Conservation (phyloP, 106 monocot genomes). For the Allium fistulosum region DNA sequence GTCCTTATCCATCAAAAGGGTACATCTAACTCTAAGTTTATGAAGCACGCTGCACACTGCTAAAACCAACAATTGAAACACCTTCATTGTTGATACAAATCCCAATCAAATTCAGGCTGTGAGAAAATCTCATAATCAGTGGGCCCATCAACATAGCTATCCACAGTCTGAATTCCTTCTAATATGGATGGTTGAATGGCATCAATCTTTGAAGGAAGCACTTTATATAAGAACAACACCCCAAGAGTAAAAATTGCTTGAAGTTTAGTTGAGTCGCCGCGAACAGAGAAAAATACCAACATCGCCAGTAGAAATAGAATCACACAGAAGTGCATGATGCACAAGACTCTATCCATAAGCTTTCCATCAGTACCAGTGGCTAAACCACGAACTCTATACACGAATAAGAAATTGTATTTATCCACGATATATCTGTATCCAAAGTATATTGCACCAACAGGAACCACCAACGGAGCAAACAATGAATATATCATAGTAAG, state of each 20-base stretch:
- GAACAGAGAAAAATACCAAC: constrained; percentile 85
- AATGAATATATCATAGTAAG: constrained; percentile 95
- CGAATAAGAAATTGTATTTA: constrained; percentile 98
- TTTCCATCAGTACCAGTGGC: constrained; percentile 94
- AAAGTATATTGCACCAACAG: constrained; percentile 89
- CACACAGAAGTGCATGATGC: constrained; percentile 96
- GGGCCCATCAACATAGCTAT: constrained; percentile 89
- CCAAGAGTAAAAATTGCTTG: constrained; percentile 95
- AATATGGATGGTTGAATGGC: constrained; percentile 70
- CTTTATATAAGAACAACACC: constrained; percentile 67
- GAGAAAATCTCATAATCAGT: constrained; percentile 98
- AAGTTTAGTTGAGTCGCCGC: constrained; percentile 79
- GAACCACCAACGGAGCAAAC: constrained; percentile 91
- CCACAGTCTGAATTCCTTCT: constrained; percentile 83
- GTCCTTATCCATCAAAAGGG: constrained; percentile 3
- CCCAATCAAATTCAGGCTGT: constrained; percentile 81
- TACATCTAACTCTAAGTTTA: constrained; percentile 20
- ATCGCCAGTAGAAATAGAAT: constrained; percentile 80
- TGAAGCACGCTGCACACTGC: not conserved
- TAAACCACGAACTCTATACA: constrained; percentile 91
- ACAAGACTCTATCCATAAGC: constrained; percentile 88
- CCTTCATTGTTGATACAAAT: constrained; percentile 63
- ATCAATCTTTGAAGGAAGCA: constrained; percentile 60
- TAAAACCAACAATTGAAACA: not conserved
- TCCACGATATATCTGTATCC: constrained; percentile 92